These are phyloP conservation scores for Colletotrichum tropicale DNA, from an alignment of 2,329 filamentous ascomycete species.

Conservation along the genomic window DNA sequence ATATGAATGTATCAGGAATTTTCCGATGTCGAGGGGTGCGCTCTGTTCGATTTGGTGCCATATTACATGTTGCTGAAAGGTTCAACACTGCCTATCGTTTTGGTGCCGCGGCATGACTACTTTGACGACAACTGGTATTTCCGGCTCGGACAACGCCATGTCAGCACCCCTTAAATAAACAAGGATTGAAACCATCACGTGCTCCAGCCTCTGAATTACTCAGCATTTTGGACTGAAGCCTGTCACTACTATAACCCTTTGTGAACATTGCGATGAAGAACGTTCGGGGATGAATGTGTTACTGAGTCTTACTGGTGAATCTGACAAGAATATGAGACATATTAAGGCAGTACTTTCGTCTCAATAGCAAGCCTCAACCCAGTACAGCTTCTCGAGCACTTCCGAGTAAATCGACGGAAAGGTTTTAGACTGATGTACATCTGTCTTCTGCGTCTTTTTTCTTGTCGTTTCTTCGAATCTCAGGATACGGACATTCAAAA, in stretches of 20 bases:
- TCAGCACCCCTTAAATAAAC: neutral
- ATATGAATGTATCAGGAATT: neutral
- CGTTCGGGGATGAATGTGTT: neutral
- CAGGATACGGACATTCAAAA: neutral
- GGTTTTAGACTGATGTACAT: too few species aligned
- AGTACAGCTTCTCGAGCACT: too few species aligned
- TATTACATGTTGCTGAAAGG: neutral
- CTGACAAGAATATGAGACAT: neutral
- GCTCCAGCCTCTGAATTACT: neutral
- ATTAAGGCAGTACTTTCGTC: too few species aligned
- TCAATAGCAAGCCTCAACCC: too few species aligned
- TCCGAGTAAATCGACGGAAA: too few species aligned
- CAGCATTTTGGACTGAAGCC: neutral
- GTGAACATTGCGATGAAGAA: neutral
- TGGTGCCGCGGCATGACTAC: neutral
- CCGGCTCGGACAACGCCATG: neutral
- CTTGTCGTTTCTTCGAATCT: too few species aligned
- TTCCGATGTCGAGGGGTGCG: neutral
- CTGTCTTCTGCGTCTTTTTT: neutral
- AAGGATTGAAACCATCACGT: neutral
- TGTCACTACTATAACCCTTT: too few species aligned
- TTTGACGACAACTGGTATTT: neutral
- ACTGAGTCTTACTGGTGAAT: neutral
- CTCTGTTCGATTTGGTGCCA: neutral
- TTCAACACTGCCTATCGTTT: neutral